Evolutionary conservation across 257 asterid genomes (phyloP).

Genomic region (Jacaranda copaia): DNA sequence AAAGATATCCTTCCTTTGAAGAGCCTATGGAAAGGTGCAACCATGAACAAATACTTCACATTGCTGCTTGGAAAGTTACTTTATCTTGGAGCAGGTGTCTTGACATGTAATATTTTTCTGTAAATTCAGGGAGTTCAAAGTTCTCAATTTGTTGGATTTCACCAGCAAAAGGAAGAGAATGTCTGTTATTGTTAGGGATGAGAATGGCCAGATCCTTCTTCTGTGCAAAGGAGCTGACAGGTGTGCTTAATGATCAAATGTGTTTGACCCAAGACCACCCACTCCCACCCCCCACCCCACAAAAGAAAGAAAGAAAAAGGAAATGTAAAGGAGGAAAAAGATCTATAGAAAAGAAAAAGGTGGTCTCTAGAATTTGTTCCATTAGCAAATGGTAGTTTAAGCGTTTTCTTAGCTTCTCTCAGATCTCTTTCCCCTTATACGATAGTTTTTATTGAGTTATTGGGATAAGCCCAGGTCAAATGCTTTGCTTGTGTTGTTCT

Average conservation of each 20-base stretch:
- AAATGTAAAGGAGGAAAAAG: neutral
- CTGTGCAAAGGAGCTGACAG: conserved; percentile 99
- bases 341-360: neutral
- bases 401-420: neutral
- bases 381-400: neutral
- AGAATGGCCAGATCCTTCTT: conserved; percentile 79
- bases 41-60: conserved; percentile 22
- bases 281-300: neutral
- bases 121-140: conserved; percentile 85
- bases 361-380: neutral
- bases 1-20: conserved; percentile 72
- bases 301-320: neutral
- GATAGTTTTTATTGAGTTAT: neutral
- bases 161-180: conserved; percentile 99
- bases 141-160: conserved; percentile 96
- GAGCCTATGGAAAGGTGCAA: conserved; percentile 85
- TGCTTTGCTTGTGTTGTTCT: conserved; percentile 8
- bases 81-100: conserved; percentile 28
- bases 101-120: conserved; percentile 25
- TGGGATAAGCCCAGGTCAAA: conserved; percentile 1
- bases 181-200: conserved; percentile 88
- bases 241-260: conserved; percentile 46
- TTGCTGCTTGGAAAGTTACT: conserved; percentile 3
- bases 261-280: neutral
- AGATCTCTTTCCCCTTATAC: neutral